A percentile compares a stretch with the other conserved stretches of the same genome.
Conservation (phyloP, 2,329 filamentous ascomycete species). For the Aspergillus bombycis region DNA sequence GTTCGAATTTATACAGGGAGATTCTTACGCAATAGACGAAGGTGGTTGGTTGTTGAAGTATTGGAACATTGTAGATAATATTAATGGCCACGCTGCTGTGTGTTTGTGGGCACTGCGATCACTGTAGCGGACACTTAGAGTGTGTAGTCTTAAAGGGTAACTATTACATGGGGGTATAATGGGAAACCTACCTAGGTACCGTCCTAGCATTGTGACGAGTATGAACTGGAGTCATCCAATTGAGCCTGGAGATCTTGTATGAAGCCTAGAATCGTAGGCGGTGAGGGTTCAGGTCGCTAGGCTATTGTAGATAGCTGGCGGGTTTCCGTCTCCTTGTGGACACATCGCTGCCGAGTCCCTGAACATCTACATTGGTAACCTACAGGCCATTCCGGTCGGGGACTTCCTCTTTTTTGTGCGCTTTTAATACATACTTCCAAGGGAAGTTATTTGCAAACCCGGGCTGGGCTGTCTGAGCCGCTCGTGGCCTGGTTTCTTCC, state of each 20-base stretch:
- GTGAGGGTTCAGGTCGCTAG: slow-evolving; percentile 29
- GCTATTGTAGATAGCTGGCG: slow-evolving; percentile 36
- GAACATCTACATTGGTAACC: slow-evolving; percentile 16
- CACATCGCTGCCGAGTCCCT: slow-evolving; percentile 33
- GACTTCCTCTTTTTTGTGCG: slow-evolving; percentile 17
- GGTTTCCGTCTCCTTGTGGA: slow-evolving; percentile 37
- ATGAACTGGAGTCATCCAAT: not conserved
- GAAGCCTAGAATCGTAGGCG: slow-evolving; percentile 25
- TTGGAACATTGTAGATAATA: not conserved
- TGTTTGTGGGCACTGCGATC: not conserved
- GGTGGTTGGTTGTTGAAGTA: not conserved
- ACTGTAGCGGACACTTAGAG: not conserved
- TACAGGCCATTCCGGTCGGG: slow-evolving; percentile 23
- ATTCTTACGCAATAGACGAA: not conserved
- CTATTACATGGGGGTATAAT: not conserved
- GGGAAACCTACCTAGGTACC: not conserved
- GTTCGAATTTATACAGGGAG: not conserved
- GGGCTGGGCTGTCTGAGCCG: slow-evolving; percentile 38
- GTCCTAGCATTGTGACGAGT: not conserved
- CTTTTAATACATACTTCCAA: slow-evolving; percentile 13
- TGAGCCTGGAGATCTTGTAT: not conserved
- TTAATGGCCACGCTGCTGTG: not conserved
- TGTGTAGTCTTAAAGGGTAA: not conserved
- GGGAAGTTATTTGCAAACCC: slow-evolving; percentile 17
- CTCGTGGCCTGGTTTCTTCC: slow-evolving; percentile 35